Conservation (phyloP, 2,329 filamentous ascomycete genomes). For the Epichloe sylvatica region DNA sequence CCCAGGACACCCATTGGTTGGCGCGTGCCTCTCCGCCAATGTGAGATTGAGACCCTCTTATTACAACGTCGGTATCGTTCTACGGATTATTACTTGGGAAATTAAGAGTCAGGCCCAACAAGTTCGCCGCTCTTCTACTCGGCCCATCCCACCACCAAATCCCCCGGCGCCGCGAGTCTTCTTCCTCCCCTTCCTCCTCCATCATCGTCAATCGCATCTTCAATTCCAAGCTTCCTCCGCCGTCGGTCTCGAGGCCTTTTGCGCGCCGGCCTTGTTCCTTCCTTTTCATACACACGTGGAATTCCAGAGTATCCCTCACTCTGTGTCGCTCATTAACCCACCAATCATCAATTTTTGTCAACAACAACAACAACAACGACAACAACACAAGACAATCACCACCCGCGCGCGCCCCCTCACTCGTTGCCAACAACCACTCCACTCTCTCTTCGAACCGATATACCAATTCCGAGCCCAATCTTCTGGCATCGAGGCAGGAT, state of each 20-base stretch:
- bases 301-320: conserved; percentile 15
- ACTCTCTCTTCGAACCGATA: background rate
- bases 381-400: background rate
- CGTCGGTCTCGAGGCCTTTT: conserved; percentile 1
- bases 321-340: conserved; percentile 3
- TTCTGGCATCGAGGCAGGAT: no score
- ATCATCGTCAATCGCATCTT: background rate
- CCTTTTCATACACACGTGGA: conserved; percentile 5
- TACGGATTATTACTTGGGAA: conserved; percentile 1
- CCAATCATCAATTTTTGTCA: background rate
- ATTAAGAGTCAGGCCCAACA: conserved; percentile 1
- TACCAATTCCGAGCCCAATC: no score
- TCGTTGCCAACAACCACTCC: background rate
- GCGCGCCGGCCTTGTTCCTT: conserved; percentile 1
- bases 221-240: background rate
- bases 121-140: background rate
- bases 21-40: no score
- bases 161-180: background rate
- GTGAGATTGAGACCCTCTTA: background rate
- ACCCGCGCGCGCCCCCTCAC: background rate
- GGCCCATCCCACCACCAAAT: background rate
- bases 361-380: background rate
- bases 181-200: background rate
- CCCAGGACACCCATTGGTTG: no score
- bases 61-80: no score